A percentile compares a stretch with the other conserved stretches of the same genome.
phyloP scores from a whole-genome alignment of 768 basidiomycete species.

The Amanita phalloides region DNA sequence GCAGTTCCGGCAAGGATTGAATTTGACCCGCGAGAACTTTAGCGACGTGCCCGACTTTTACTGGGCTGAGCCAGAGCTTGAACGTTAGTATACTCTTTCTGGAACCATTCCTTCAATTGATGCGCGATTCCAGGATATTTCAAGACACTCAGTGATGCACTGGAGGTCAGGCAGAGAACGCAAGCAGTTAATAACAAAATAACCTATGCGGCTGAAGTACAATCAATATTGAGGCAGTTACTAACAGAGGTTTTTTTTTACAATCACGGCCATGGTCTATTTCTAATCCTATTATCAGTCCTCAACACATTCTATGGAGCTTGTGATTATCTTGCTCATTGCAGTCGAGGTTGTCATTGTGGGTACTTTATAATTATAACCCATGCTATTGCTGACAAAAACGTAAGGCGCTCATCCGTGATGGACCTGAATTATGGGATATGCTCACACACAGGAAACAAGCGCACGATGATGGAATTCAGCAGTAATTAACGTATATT shows the following conservation, averaged over 20 bases:
- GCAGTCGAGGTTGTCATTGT: constrained; percentile 93
- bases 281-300: constrained; percentile 38
- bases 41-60: constrained; percentile 87
- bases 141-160: constrained; percentile 70
- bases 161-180: constrained; percentile 80
- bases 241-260: constrained; percentile 60
- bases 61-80: constrained; percentile 89
- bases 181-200: constrained; percentile 86
- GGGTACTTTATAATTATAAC: constrained; percentile 15
- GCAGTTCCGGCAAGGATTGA: constrained; percentile 86
- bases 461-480: constrained; percentile 9
- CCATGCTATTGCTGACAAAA: constrained; percentile 1
- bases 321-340: constrained; percentile 90
- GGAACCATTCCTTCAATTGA: neutral
- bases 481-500: neutral
- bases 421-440: constrained; percentile 68
- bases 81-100: constrained; percentile 35
- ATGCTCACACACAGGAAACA: constrained; percentile 30
- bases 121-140: constrained; percentile 50
- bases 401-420: constrained; percentile 58
- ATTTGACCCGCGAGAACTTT: constrained; percentile 83
- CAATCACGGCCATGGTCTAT: neutral
- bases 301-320: constrained; percentile 85
- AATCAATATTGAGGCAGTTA: constrained; percentile 81
- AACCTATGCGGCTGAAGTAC: constrained; percentile 82